Evolutionary conservation across 306 rosid species (phyloP), one percentile per base, ranked within the genome.

Genomic region (Trichosanthes cucumerina): DNA sequence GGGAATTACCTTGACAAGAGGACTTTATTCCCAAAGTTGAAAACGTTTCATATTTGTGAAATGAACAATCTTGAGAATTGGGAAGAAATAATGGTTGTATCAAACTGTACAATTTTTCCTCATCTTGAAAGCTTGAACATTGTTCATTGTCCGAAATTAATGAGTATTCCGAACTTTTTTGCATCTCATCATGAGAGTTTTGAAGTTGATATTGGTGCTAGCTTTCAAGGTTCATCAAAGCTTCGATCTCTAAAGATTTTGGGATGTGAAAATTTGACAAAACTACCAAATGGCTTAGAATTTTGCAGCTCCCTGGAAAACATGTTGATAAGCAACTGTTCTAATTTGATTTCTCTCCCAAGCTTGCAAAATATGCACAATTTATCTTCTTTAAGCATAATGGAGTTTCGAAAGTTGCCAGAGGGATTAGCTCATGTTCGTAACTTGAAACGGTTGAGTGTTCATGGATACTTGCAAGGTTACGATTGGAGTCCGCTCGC

Each of bases 101-200:
- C 78, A 9, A 50, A 47, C 4, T 44, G 41, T n/a, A 50, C 26
- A 74, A 19, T 50, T 9, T 74, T 74, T 36, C 62, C 78, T 1
- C 43, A 54, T n/a, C 60, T 74, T 19, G 78, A 74, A 54, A 74
- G 60, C 57, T 54, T 74, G n/a, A 47, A 18, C 21, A n/a, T 74
- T 54, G 44, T 19, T 54, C 3, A 14, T 31, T 74, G 78, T 54
- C 78, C 41, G 4, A 50, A 19, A 74, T 49, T 74, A 12, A 34
- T 2, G 43, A 74, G 26, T 10, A 54, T 54, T 54, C 78, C 78
- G 31, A 34, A 50, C 52, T 7, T 49, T 38, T 54, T 75, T 53
- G 64, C 34, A 18, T 19, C 31, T 54, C 31, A 52, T 19, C 7
- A 6, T 0, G 65, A 53, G 38, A 75, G 47, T 12, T 47, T 70